phyloP scores from a whole-genome alignment of 495 filamentous ascomycete species.

The Achaetomiella virescens region DNA sequence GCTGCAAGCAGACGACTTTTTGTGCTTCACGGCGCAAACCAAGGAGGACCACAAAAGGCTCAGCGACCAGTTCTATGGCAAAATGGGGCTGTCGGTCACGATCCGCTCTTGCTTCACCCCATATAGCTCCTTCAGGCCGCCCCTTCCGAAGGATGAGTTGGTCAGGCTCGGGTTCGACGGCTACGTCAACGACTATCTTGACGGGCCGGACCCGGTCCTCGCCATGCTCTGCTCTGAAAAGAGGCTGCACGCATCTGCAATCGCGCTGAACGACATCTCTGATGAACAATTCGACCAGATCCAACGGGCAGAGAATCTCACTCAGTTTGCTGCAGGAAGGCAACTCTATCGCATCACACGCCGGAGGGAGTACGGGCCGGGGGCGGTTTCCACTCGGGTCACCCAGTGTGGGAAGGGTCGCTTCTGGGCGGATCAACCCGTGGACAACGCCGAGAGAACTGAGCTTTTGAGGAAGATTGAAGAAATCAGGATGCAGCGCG shows the following conservation, averaged over 20 bases:
- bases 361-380: slow-evolving; percentile 67
- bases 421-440: slow-evolving; percentile 72
- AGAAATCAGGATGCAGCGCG: slow-evolving; percentile 26
- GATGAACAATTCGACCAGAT: slow-evolving; percentile 58
- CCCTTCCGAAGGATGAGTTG: slow-evolving; percentile 51
- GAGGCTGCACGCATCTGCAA: slow-evolving; percentile 58
- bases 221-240: slow-evolving; percentile 74
- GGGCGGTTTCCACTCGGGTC: slow-evolving; percentile 59
- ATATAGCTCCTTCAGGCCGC: slow-evolving; percentile 47
- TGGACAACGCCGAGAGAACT: slow-evolving; percentile 56
- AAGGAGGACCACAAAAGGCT: slow-evolving; percentile 67
- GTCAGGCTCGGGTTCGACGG: slow-evolving; percentile 62
- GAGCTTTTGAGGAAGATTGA: slow-evolving; percentile 36
- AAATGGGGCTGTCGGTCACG: slow-evolving; percentile 56
- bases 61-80: slow-evolving; percentile 44
- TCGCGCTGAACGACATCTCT: slow-evolving; percentile 55
- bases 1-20: slow-evolving; percentile 55
- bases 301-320: slow-evolving; percentile 41
- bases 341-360: slow-evolving; percentile 53
- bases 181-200: slow-evolving; percentile 69
- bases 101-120: slow-evolving; percentile 51
- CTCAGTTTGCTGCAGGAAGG: slow-evolving; percentile 58
- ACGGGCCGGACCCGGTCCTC: slow-evolving; percentile 77
- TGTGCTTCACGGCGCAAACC: slow-evolving; percentile 71
- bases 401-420: slow-evolving; percentile 47